Conservation (phyloP, 2,329 filamentous ascomycete species). For the Arthrobotrys entomopaga region DNA sequence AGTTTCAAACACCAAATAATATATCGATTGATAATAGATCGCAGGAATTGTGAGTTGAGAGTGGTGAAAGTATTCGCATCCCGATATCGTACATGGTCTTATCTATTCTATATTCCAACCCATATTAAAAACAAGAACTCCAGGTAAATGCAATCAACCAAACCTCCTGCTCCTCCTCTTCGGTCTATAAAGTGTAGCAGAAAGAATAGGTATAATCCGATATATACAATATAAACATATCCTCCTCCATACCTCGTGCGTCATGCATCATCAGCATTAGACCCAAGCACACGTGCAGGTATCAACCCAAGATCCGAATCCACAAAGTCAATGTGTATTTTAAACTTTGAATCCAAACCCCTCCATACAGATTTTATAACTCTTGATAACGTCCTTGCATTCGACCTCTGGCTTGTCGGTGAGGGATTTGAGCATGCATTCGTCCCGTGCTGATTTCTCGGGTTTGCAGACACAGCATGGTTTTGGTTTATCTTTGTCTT, state of each 20-base stretch:
- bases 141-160: slow-evolving; percentile 10
- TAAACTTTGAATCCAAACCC: slow-evolving; percentile 81
- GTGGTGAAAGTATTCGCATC: slow-evolving; percentile 10
- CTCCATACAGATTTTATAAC: slow-evolving; percentile 90
- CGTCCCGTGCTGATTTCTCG: slow-evolving; percentile 89
- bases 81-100: slow-evolving; percentile 25
- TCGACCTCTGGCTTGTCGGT: slow-evolving; percentile 82
- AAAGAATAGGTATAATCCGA: not conserved
- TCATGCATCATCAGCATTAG: too few species aligned
- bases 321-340: not conserved
- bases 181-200: not conserved
- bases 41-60: slow-evolving; percentile 5
- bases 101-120: slow-evolving; percentile 2
- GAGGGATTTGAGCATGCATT: slow-evolving; percentile 98
- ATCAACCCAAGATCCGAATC: too few species aligned
- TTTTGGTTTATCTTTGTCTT: slow-evolving; percentile 64
- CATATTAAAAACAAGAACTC: slow-evolving; percentile 16
- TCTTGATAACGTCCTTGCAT: slow-evolving; percentile 81
- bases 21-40: not conserved
- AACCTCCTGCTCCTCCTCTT: not conserved
- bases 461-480: slow-evolving; percentile 98
- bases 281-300: too few species aligned
- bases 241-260: too few species aligned
- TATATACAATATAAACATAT: slow-evolving; percentile 9
- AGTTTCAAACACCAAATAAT: not conserved